Conservation (phyloP, 2,329 filamentous ascomycete species). For the Tolypocladium guangdongense region DNA sequence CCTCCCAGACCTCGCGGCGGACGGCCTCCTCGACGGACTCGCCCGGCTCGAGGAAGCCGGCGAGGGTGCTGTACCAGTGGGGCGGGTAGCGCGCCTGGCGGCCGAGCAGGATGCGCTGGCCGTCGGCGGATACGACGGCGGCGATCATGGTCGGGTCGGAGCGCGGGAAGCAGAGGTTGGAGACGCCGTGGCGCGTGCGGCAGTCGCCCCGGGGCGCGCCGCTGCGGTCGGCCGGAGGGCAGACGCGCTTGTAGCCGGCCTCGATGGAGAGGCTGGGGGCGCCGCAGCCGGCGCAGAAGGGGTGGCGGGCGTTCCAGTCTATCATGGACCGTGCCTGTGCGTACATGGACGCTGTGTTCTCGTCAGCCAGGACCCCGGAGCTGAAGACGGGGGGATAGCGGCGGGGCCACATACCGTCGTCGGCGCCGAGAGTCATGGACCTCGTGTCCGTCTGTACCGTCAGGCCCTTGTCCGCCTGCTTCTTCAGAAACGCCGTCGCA, state of each 20-base stretch:
- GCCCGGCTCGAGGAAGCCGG: conserved; percentile 75
- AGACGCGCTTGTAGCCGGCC: conserved; percentile 70
- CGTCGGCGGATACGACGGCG: conserved; percentile 75
- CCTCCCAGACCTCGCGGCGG: conserved; percentile 76
- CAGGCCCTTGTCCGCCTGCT: conserved; percentile 42
- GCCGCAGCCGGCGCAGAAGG: conserved; percentile 85
- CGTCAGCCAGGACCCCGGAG: not conserved
- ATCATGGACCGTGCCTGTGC: conserved; percentile 79
- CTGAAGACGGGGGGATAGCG: not conserved
- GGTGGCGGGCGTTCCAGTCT: conserved; percentile 91
- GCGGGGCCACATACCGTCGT: conserved; percentile 41
- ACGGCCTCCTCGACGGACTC: conserved; percentile 81
- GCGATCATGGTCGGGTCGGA: conserved; percentile 95
- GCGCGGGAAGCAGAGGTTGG: conserved; percentile 83
- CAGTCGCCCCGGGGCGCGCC: conserved; percentile 55
- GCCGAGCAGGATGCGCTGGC: conserved; percentile 69
- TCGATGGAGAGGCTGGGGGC: conserved; percentile 69
- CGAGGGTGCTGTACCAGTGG: conserved; percentile 80
- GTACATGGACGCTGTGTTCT: conserved; percentile 69
- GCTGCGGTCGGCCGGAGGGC: conserved; percentile 56
- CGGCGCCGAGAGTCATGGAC: conserved; percentile 46
- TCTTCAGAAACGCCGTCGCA: conserved; percentile 37
- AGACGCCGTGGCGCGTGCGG: conserved; percentile 71
- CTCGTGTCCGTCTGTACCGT: conserved; percentile 58
- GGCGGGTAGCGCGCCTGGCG: conserved; percentile 75